These are phyloP conservation scores for Stenogyne calaminthoides DNA, from an alignment of 305 asterid species.

Conservation along the genomic window DNA sequence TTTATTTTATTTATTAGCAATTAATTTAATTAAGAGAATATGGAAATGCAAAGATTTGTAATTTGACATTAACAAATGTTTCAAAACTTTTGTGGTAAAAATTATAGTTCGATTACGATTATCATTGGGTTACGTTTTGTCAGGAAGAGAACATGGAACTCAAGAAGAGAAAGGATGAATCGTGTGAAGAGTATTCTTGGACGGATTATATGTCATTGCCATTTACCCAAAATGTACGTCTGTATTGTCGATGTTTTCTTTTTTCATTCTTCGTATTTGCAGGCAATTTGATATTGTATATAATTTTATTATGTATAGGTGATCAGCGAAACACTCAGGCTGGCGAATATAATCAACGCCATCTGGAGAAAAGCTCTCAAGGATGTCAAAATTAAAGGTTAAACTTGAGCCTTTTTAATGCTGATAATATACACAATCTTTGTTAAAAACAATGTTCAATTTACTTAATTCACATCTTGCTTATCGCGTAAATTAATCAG, in stretches of 20 bases:
- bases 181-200: slow-evolving; percentile 72
- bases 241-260: neutral
- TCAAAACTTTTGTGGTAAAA: neutral
- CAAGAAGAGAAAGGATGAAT: slow-evolving; percentile 50
- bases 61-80: neutral
- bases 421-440: neutral
- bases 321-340: slow-evolving; percentile 82
- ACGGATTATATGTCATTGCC: slow-evolving; percentile 72
- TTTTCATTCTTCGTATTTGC: neutral
- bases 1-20: neutral
- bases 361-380: slow-evolving; percentile 96
- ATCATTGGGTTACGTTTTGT: neutral
- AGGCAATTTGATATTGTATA: neutral
- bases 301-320: slow-evolving; percentile 48
- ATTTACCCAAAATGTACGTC: slow-evolving; percentile 79
- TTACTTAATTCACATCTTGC: neutral
- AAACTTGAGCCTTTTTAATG: neutral
- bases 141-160: slow-evolving; percentile 96
- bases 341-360: slow-evolving; percentile 87
- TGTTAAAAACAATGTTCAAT: neutral
- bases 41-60: neutral
- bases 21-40: neutral
- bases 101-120: neutral
- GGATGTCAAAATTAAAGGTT: slow-evolving; percentile 90
- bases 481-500: neutral